Conservation (phyloP, 495 filamentous ascomycete species). For the Xylaria scruposa region DNA sequence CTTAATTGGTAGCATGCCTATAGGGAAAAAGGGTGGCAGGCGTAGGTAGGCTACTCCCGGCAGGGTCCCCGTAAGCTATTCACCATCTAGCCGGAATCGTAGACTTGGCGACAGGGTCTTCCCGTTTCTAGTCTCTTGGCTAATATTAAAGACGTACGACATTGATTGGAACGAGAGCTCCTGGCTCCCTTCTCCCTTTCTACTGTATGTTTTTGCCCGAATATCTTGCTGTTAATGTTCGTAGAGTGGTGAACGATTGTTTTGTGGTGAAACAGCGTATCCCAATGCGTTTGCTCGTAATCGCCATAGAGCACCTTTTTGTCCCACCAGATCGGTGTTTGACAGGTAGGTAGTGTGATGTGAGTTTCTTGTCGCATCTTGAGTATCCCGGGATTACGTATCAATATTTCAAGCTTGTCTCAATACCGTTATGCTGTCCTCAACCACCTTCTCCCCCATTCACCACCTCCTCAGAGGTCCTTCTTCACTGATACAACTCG, state of each 20-base stretch:
- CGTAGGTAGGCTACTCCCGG: background rate
- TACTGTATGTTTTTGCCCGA: background rate
- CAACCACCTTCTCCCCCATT: constrained; percentile 6
- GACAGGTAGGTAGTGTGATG: background rate
- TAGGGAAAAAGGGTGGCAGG: too few species aligned
- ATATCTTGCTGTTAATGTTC: background rate
- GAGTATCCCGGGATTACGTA: constrained; percentile 6
- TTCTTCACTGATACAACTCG: background rate
- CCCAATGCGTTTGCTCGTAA: background rate
- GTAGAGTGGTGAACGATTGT: background rate
- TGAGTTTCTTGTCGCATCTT: constrained; percentile 4
- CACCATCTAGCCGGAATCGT: background rate
- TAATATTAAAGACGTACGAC: background rate
- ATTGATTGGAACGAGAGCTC: background rate
- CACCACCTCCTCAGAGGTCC: background rate
- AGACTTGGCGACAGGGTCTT: constrained; percentile 11
- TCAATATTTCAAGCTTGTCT: constrained; percentile 4
- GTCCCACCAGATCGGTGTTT: background rate
- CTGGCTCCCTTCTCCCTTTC: background rate
- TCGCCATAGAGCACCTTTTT: background rate
- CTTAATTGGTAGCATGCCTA: too few species aligned
- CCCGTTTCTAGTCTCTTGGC: constrained; percentile 14
- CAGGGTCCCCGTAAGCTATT: background rate
- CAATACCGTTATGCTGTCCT: constrained; percentile 23
- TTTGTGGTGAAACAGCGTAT: background rate